Percentiles rank a stretch among this genome's conserved stretches.
These are phyloP conservation scores for Penstemon davidsonii DNA, from an alignment of 257 asterid genomes.

Conservation along the genomic window DNA sequence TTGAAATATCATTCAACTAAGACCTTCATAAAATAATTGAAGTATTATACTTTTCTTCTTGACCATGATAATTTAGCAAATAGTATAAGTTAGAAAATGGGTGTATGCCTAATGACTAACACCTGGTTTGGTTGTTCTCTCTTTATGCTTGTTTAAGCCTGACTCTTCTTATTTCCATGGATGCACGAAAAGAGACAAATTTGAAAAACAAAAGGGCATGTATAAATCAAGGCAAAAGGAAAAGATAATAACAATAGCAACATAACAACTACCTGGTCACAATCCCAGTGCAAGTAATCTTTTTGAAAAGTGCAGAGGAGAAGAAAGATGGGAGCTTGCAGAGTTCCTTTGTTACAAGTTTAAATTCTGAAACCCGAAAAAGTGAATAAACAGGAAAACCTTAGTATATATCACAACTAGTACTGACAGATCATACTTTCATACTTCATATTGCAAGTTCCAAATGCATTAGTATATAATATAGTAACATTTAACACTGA, in stretches of 20 bases:
- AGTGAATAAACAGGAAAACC: neutral
- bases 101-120: slow-evolving; percentile 11
- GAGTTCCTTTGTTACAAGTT: slow-evolving; percentile 86
- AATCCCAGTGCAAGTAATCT: slow-evolving; percentile 65
- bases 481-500: slow-evolving; percentile 20
- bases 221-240: slow-evolving; percentile 2
- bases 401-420: neutral
- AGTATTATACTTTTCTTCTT: too few species aligned
- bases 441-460: neutral
- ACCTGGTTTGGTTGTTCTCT: neutral
- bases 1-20: too few species aligned
- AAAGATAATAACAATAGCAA: neutral
- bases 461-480: slow-evolving; percentile 4
- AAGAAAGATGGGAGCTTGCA: slow-evolving; percentile 99
- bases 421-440: neutral
- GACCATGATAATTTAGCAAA: slow-evolving; percentile 1
- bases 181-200: neutral
- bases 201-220: neutral
- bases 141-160: slow-evolving; percentile 2
- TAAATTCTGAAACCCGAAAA: slow-evolving; percentile 66
- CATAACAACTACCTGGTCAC: slow-evolving; percentile 67
- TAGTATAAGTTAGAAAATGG: neutral
- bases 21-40: too few species aligned
- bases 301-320: slow-evolving; percentile 76
- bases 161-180: slow-evolving; percentile 6